phyloP scores from a whole-genome alignment of 345 rosid species.

The Linum trigynum region DNA sequence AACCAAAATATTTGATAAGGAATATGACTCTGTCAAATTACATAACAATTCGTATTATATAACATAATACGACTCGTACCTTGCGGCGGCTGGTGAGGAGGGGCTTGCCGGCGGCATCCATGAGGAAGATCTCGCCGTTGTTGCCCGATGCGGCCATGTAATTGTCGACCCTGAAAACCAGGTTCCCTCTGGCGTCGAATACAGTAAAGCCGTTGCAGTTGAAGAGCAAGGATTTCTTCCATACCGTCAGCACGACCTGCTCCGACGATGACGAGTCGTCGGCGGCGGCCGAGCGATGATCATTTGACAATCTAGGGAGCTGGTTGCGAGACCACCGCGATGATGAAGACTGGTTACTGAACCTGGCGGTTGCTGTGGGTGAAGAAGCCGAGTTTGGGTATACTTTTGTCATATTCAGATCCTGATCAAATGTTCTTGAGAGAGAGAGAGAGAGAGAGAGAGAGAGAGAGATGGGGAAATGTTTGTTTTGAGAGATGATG shows the following conservation, averaged over 20 bases:
- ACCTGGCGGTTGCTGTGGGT: not conserved
- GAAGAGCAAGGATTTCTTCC: conserved; percentile 90
- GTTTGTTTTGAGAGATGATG: no score
- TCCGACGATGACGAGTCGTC: conserved; percentile 1
- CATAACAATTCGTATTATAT: no score
- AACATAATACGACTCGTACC: not conserved
- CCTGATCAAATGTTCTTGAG: no score
- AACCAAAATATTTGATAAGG: no score
- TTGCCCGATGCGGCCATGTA: conserved; percentile 35
- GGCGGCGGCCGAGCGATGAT: not conserved
- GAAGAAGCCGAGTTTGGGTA: conserved; percentile 41
- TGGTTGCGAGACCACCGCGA: not conserved
- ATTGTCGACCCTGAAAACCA: conserved; percentile 77
- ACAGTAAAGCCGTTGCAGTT: conserved; percentile 95
- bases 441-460: no score
- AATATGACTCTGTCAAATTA: no score
- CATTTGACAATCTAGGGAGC: not conserved
- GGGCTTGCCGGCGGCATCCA: conserved; percentile 80
- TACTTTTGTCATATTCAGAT: conserved; percentile 50
- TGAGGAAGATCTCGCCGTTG: conserved; percentile 60
- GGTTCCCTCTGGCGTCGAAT: conserved; percentile 59
- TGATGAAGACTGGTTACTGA: not conserved
- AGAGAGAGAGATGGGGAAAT: no score
- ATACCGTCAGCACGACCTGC: conserved; percentile 44
- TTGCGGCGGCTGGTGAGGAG: conserved; percentile 93